Evolutionary conservation across 2,329 filamentous ascomycete species (phyloP), one percentile per base, ranked within the genome.

Genomic region (Aspergillus calidoustus): DNA sequence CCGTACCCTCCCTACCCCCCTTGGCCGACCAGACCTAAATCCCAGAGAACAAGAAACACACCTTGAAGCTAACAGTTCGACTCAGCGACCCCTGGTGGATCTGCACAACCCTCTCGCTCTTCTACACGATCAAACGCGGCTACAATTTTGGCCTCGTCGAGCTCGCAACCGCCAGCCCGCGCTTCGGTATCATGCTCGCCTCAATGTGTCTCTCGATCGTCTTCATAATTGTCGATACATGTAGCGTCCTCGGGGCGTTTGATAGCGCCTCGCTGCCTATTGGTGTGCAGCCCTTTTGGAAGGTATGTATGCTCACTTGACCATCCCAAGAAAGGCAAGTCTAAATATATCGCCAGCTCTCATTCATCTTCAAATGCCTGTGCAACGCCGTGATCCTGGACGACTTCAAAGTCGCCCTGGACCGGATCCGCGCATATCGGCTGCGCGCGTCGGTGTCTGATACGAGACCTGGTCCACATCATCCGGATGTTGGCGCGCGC

Each of bases 331-430:
- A 19, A 19, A n/a, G n/a, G n/a, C n/a, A n/a, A n/a, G n/a, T n/a
- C 19, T 19, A 19, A 19, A 19, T 19, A 19, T 2, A 19, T 19
- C 19, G 8, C 25, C 47, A 77, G 76, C 70, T 88, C 11, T 82
- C 84, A 0, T 86, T 88, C 49, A 83, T 89, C 23, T 89, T 88
- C 80, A 89, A 89, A 74, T 89, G 87, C 63, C 80, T 89, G 51
- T 88, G 87, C 23, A 87, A 90, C 69, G 86, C 84, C 0, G 86
- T 90, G 54, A 83, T 90, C 54, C 82, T 90, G 11, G 87, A 90
- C 69, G 87, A 90, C 68, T 90, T 90, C 81, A 89, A 89, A 69
- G 88, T 86, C 3, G 81, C 80, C 0, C 71, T 84, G 4, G 81
- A 83, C 61, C 50, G 44, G 8, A 30, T 59, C 28, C 57, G 57